These are phyloP conservation scores for Neobulgaria alba DNA, from an alignment of 2,329 filamentous ascomycete genomes.

Conservation along the genomic window DNA sequence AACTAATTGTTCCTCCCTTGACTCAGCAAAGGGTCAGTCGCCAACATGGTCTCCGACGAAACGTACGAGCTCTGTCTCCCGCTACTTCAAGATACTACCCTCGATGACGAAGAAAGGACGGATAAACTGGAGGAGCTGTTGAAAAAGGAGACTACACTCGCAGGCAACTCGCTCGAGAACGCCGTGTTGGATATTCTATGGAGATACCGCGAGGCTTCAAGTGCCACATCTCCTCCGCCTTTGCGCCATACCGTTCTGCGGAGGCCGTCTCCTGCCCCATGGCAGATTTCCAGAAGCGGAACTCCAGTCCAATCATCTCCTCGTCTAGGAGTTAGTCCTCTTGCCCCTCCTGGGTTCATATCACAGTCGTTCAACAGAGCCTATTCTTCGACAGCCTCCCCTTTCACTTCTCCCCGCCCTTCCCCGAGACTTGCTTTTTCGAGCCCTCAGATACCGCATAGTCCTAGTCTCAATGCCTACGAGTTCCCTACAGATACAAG, in stretches of 20 bases:
- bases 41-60: conserved; percentile 78
- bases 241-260: conserved; percentile 85
- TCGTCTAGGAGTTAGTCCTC: conserved; percentile 70
- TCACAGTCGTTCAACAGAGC: conserved; percentile 69
- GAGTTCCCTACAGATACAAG: conserved; percentile 80
- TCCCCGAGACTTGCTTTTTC: conserved; percentile 87
- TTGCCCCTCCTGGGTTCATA: conserved; percentile 75
- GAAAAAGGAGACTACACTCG: conserved; percentile 66
- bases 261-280: conserved; percentile 84
- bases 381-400: conserved; percentile 73
- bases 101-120: conserved; percentile 93
- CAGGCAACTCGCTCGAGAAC: conserved; percentile 75
- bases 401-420: conserved; percentile 87
- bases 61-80: conserved; percentile 87
- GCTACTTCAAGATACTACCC: conserved; percentile 68
- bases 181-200: conserved; percentile 84
- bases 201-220: conserved; percentile 65
- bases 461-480: conserved; percentile 88
- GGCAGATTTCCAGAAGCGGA: conserved; percentile 63
- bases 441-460: conserved; percentile 85
- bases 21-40: not conserved
- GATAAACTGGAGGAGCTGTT: conserved; percentile 84
- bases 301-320: conserved; percentile 81
- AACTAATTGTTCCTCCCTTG: not conserved
- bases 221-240: conserved; percentile 67